phyloP scores from a whole-genome alignment of 768 basidiomycete species.

The Mycena filopes region DNA sequence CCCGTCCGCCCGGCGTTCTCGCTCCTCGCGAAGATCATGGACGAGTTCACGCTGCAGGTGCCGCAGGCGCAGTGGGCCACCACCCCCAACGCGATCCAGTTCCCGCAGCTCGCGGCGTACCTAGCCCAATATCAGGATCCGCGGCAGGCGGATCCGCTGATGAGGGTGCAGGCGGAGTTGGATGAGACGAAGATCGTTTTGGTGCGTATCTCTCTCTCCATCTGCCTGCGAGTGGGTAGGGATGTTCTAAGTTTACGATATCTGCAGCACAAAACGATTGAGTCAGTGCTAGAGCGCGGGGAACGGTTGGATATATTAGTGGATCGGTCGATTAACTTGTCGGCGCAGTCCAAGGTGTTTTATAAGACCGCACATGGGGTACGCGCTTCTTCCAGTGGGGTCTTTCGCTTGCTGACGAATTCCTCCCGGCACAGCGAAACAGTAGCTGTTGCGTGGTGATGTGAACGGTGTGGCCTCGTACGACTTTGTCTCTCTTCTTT shows the following conservation, averaged over 20 bases:
- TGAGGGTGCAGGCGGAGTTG: constrained; percentile 97
- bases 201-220: constrained; percentile 71
- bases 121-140: constrained; percentile 97
- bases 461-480: no score
- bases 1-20: constrained; percentile 97
- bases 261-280: constrained; percentile 97
- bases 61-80: constrained; percentile 74
- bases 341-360: constrained; percentile 95
- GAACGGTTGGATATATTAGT: constrained; percentile 97
- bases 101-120: constrained; percentile 80
- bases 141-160: constrained; percentile 96
- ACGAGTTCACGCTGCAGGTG: constrained; percentile 88
- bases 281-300: constrained; percentile 94
- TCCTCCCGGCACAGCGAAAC: no score
- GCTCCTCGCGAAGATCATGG: constrained; percentile 89
- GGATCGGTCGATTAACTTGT: constrained; percentile 89
- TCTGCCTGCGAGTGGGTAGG: constrained; percentile 5
- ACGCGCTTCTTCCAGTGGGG: constrained; percentile 31
- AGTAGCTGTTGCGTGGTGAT: no score
- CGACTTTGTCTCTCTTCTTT: no score
- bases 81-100: constrained; percentile 76
- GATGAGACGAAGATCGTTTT: constrained; percentile 99
- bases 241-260: constrained; percentile 1
- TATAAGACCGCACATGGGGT: constrained; percentile 99
- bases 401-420: no score